Evolutionary conservation across 2,329 filamentous ascomycete species (phyloP).

Genomic region (Cytospora schulzeri): DNA sequence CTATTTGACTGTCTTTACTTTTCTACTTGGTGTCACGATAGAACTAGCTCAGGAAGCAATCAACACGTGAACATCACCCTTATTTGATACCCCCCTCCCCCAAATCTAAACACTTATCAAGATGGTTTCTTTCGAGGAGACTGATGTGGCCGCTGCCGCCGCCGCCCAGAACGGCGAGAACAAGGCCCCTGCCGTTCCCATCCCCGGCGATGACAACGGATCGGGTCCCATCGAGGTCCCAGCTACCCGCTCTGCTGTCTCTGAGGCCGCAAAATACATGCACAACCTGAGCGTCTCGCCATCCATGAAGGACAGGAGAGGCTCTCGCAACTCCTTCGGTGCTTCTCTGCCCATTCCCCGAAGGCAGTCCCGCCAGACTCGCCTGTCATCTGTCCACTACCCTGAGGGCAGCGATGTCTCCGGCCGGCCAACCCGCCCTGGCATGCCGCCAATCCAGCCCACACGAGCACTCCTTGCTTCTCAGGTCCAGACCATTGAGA

Average conservation of each 20-base stretch:
- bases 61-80: slow-evolving; percentile 1
- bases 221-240: slow-evolving; percentile 68
- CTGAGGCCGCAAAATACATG: slow-evolving; percentile 70
- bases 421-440: slow-evolving; percentile 50
- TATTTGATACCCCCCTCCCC: slow-evolving; percentile 17
- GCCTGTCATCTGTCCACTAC: slow-evolving; percentile 61
- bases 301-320: slow-evolving; percentile 67
- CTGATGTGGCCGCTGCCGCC: not conserved
- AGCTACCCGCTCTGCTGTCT: slow-evolving; percentile 67
- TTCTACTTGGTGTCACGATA: slow-evolving; percentile 17
- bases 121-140: slow-evolving; percentile 20
- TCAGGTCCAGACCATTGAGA: slow-evolving; percentile 68
- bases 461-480: slow-evolving; percentile 69
- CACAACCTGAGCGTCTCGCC: slow-evolving; percentile 70
- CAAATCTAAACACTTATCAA: slow-evolving; percentile 2
- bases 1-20: slow-evolving; percentile 7
- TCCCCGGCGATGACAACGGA: slow-evolving; percentile 45
- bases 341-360: slow-evolving; percentile 72
- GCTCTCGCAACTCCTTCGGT: slow-evolving; percentile 76
- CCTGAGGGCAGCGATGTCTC: slow-evolving; percentile 45
- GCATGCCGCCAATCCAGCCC: slow-evolving; percentile 60
- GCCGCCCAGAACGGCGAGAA: slow-evolving; percentile 28
- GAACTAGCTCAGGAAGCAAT: slow-evolving; percentile 19
- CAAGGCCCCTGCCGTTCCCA: slow-evolving; percentile 36
- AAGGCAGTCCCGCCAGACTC: slow-evolving; percentile 65